Percentiles rank a stretch among this genome's conserved stretches.
These are phyloP conservation scores for Lachancea meyersii DNA, from an alignment of 805 yeast species.

Conservation along the genomic window DNA sequence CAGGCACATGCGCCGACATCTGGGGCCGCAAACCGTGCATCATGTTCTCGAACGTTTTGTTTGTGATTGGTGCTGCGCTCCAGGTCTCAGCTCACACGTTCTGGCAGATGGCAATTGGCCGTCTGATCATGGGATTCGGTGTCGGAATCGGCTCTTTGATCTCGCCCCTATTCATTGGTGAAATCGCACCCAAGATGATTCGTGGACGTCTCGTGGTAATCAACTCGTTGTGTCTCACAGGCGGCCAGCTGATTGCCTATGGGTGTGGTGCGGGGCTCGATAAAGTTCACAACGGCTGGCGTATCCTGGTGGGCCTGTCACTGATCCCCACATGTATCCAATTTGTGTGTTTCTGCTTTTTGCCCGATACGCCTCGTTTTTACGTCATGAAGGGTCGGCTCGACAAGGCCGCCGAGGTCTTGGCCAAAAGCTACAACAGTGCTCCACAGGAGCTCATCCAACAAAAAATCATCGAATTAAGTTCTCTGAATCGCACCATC, in stretches of 20 bases:
- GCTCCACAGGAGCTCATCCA: conserved; percentile 61
- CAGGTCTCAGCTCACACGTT: conserved; percentile 77
- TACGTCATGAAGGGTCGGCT: conserved; percentile 64
- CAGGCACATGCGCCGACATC: conserved; percentile 77
- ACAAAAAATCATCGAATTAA: conserved; percentile 61
- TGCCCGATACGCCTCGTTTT: conserved; percentile 95
- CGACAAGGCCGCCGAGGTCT: conserved; percentile 61
- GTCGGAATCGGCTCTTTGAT: conserved; percentile 92
- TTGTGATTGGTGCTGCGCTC: conserved; percentile 75
- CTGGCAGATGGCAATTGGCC: conserved; percentile 89
- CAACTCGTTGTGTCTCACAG: conserved; percentile 84
- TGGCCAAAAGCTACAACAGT: conserved; percentile 54
- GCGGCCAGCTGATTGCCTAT: conserved; percentile 92
- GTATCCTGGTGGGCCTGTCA: conserved; percentile 84
- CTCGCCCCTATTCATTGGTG: conserved; percentile 90
- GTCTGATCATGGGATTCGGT: conserved; percentile 92
- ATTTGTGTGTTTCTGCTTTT: conserved; percentile 66
- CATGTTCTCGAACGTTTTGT: conserved; percentile 74
- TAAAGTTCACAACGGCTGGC: conserved; percentile 78
- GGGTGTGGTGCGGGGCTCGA: conserved; percentile 86
- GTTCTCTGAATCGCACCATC: conserved; percentile 39
- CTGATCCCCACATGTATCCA: conserved; percentile 82
- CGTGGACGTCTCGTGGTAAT: conserved; percentile 88
- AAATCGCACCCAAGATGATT: conserved; percentile 85
- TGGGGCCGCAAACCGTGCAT: conserved; percentile 82